Conservation (phyloP, 805 yeast species). For the Wickerhamiella domercqiae region DNA sequence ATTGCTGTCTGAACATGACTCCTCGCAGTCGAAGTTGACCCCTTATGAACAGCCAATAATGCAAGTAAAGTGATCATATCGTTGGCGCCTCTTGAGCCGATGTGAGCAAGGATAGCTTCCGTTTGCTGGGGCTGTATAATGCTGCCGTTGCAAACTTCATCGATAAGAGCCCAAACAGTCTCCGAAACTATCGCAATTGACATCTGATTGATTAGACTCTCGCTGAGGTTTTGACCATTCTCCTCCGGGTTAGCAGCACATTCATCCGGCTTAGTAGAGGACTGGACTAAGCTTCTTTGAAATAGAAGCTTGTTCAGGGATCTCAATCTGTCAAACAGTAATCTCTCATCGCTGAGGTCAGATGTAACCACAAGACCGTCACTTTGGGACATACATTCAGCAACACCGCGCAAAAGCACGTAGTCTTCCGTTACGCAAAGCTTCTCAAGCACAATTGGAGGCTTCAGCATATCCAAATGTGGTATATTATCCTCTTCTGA, state of each 20-base stretch:
- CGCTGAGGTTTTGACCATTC: background rate
- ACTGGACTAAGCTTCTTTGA: background rate
- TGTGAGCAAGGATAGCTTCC: background rate
- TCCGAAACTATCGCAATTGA: background rate
- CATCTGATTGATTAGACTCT: background rate
- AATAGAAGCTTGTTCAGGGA: constrained; percentile 11
- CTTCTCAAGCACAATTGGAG: constrained; percentile 18
- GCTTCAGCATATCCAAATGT: constrained; percentile 10
- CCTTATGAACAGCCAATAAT: background rate
- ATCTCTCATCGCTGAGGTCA: constrained; percentile 10
- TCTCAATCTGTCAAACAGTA: constrained; percentile 5
- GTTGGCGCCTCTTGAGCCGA: background rate
- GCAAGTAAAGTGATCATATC: background rate
- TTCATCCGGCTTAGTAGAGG: background rate
- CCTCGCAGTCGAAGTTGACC: background rate
- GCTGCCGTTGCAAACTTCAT: background rate
- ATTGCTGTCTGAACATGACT: background rate
- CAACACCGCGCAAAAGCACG: constrained; percentile 17
- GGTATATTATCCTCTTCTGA: constrained; percentile 9
- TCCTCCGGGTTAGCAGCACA: background rate
- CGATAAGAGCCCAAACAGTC: background rate
- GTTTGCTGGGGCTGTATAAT: background rate
- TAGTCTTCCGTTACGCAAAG: constrained; percentile 23
- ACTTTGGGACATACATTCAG: constrained; percentile 9
- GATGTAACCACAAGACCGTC: constrained; percentile 12